Evolutionary conservation across 768 basidiomycete genomes (phyloP), one percentile per base, ranked within the genome.

Genomic region (Suillus paluster): DNA sequence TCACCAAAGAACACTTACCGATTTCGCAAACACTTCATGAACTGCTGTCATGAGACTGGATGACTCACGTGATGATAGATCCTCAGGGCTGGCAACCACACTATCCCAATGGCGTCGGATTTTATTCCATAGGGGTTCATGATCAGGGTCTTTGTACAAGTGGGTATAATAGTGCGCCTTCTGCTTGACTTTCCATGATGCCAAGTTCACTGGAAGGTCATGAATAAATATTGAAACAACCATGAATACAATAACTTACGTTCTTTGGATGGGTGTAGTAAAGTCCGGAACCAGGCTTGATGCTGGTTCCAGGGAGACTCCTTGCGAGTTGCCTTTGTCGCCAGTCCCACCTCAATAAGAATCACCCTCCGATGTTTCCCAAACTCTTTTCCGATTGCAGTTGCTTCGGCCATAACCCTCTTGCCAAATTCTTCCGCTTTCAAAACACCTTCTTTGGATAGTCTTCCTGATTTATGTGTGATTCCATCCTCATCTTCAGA

Each of bases 231-330:
- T 4, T 9, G 27, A 30, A 50, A 50, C 27, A 50, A 5, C 3
- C 27, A 30, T 50, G 27, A 50, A 50, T 30, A 5, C 27, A 50
- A 50, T 50, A 50, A 30, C 27, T 30, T 30, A 50, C 19, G 5
- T 50, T 30, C 49, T 50, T 50, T 30, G 49, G 27, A 50, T 19
- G 27, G 49, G 2, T 17, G 49, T 30, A 50, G 49, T 30, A 50
- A 8, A 50, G 27, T 50, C 10, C 4, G 27, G 49, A 50, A 60
- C 59, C 59, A 60, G 23, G 59, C 59, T 39, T 60, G 50, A 33
- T 60, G 59, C 50, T 41, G 50, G 27, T 60, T 60, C 38, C 59
- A 60, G 10, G 34, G 4, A 15, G 25, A 54, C 50, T 53, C 59
- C 17, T 49, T 53, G 7, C 12, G 15, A 23, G 25, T 60, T 60